phyloP scores from a whole-genome alignment of 2,329 filamentous ascomycete species.

The Neopestalotiopsis sp. region DNA sequence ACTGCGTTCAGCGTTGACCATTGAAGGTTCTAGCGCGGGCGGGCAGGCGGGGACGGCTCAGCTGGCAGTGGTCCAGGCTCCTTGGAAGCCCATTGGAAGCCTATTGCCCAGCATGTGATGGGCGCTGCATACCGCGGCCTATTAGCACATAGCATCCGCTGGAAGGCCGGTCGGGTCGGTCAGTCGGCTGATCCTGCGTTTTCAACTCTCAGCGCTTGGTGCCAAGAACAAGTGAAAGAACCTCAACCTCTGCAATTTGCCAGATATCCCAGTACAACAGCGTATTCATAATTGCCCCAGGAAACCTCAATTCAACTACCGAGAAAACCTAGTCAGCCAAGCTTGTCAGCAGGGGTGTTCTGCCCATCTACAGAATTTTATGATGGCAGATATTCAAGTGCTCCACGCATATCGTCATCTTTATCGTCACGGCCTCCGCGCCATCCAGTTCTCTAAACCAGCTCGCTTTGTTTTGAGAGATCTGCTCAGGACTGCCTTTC shows the following conservation, averaged over 20 bases:
- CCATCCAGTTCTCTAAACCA: conserved; percentile 74
- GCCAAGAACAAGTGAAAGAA: background rate
- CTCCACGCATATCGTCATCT: conserved; percentile 73
- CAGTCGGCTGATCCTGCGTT: background rate
- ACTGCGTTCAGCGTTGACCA: background rate
- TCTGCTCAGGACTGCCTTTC: conserved; percentile 65
- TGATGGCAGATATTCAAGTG: conserved; percentile 48
- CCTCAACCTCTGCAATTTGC: too few relatives aligned
- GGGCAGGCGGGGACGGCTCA: background rate
- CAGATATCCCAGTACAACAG: too few relatives aligned
- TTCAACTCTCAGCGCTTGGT: background rate
- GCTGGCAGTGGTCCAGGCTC: background rate
- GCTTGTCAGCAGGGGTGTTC: background rate
- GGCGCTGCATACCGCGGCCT: background rate
- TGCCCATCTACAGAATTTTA: conserved; percentile 19
- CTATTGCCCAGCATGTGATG: conserved; percentile 5
- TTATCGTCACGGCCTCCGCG: conserved; percentile 70
- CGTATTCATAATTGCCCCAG: background rate
- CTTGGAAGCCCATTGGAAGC: background rate
- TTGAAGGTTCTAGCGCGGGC: background rate
- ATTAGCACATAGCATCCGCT: background rate
- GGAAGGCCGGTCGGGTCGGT: background rate
- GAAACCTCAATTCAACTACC: background rate
- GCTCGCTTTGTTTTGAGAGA: conserved; percentile 67
- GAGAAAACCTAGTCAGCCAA: background rate